These are phyloP conservation scores for Mycocentrospora acerina DNA, from an alignment of 2,329 filamentous ascomycete species.

Conservation along the genomic window DNA sequence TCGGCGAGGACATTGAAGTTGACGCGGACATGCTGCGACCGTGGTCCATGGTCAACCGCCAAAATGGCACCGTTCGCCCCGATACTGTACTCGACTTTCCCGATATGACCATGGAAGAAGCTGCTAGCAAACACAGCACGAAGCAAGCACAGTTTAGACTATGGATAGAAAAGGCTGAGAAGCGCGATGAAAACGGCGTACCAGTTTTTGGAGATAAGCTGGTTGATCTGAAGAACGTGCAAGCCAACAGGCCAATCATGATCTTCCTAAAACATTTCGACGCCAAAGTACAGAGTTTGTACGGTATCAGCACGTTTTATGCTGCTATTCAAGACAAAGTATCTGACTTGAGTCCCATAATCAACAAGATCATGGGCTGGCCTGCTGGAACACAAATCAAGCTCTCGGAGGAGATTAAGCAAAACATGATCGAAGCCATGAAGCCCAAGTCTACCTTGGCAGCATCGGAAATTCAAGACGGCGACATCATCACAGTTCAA, in stretches of 20 bases:
- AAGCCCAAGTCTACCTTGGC: slow-evolving; percentile 88
- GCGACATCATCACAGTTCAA: slow-evolving; percentile 96
- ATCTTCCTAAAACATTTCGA: slow-evolving; percentile 95
- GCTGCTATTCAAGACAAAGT: slow-evolving; percentile 87
- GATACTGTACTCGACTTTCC: slow-evolving; percentile 82
- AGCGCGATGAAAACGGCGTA: slow-evolving; percentile 69
- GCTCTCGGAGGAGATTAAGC: slow-evolving; percentile 97
- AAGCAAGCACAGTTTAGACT: slow-evolving; percentile 70
- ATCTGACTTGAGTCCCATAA: slow-evolving; percentile 75
- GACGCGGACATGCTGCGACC: slow-evolving; percentile 73
- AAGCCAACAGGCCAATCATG: slow-evolving; percentile 63
- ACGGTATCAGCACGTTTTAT: slow-evolving; percentile 80
- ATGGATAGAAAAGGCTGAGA: slow-evolving; percentile 76
- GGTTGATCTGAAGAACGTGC: slow-evolving; percentile 56
- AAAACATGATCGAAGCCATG: slow-evolving; percentile 92
- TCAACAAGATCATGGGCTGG: slow-evolving; percentile 85
- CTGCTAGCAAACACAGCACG: slow-evolving; percentile 67
- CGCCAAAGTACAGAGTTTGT: slow-evolving; percentile 69
- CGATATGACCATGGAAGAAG: slow-evolving; percentile 68
- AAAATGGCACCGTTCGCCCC: slow-evolving; percentile 93
- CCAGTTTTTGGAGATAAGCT: slow-evolving; percentile 70
- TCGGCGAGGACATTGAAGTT: slow-evolving; percentile 70
- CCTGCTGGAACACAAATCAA: slow-evolving; percentile 69
- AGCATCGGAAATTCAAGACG: slow-evolving; percentile 92
- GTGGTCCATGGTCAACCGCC: slow-evolving; percentile 98